phyloP scores from a whole-genome alignment of 441 rosid species.

The Populus tomentosa region DNA sequence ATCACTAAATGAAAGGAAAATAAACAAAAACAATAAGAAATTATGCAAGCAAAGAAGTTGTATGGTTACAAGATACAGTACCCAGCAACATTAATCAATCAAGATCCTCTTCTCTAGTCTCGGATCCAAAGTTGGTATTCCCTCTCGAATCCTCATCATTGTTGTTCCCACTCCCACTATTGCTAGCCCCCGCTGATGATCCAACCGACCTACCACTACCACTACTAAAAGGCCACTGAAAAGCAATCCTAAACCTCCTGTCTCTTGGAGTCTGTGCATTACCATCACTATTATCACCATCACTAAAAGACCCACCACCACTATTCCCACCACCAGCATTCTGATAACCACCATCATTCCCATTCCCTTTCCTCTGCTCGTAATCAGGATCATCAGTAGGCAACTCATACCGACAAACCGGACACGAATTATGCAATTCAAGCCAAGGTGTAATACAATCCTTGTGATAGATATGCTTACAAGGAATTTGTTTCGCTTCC shows the following conservation, averaged over 20 bases:
- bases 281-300: no score
- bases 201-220: background rate
- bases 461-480: constrained; percentile 62
- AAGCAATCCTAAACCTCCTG: background rate
- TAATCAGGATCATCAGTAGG: no score
- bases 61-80: background rate
- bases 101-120: background rate
- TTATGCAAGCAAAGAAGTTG: background rate
- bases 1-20: no score
- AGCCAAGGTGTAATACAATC: constrained; percentile 77
- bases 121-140: background rate
- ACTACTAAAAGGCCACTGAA: background rate
- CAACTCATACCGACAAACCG: constrained; percentile 62
- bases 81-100: background rate
- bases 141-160: background rate
- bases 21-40: no score
- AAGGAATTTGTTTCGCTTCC: constrained; percentile 65
- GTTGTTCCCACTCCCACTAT: background rate
- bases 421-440: constrained; percentile 56
- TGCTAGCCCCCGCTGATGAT: background rate
- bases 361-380: no score
- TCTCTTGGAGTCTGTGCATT: no score
- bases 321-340: no score
- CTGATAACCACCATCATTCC: no score
- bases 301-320: no score